phyloP scores from a whole-genome alignment of 129 eudicot species.

The Calendula officinalis region DNA sequence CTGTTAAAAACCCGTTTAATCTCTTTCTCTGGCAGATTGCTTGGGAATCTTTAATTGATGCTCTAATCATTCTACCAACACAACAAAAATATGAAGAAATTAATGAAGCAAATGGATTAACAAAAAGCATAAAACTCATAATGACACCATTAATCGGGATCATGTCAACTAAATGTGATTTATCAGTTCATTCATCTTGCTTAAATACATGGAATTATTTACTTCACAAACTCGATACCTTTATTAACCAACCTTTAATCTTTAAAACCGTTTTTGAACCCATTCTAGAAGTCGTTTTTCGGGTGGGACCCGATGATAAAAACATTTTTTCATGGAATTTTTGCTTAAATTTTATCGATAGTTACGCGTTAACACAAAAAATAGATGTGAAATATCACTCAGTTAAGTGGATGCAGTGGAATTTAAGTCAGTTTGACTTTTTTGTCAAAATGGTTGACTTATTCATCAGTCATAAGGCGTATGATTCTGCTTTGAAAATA shows the following conservation, averaged over 20 bases:
- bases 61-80: slow-evolving; percentile 46
- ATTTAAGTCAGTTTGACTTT: slow-evolving; percentile 53
- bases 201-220: slow-evolving; percentile 84
- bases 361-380: slow-evolving; percentile 44
- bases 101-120: slow-evolving; percentile 38
- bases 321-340: slow-evolving; percentile 56
- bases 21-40: slow-evolving; percentile 53
- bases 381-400: slow-evolving; percentile 39
- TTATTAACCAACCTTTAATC: slow-evolving; percentile 43
- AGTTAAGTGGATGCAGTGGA: slow-evolving; percentile 63
- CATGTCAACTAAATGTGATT: slow-evolving; percentile 64
- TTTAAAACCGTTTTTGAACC: slow-evolving; percentile 58
- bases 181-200: slow-evolving; percentile 64
- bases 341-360: slow-evolving; percentile 54
- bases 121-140: slow-evolving; percentile 65
- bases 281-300: slow-evolving; percentile 53
- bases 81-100: slow-evolving; percentile 25
- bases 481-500: slow-evolving; percentile 48
- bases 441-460: slow-evolving; percentile 42
- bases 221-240: slow-evolving; percentile 69
- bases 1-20: background rate
- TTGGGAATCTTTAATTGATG: slow-evolving; percentile 88
- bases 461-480: slow-evolving; percentile 41
- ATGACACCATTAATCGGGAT: slow-evolving; percentile 82
- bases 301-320: slow-evolving; percentile 44